Evolutionary conservation across 2,329 filamentous ascomycete species (phyloP).

Genomic region (Verticillium nubilum): DNA sequence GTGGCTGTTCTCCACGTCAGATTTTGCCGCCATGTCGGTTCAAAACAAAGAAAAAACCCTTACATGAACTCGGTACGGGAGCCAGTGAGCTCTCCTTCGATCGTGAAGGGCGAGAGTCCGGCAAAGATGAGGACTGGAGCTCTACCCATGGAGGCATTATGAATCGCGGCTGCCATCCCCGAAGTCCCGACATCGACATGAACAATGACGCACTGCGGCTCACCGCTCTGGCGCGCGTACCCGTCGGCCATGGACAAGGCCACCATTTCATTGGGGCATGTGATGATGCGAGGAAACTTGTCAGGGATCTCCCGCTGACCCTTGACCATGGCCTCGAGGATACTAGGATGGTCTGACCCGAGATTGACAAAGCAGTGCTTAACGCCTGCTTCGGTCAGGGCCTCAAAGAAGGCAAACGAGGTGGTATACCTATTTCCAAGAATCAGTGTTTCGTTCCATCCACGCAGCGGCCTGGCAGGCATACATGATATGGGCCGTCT

Average conservation of each 20-base stretch:
- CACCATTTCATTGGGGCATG: slow-evolving; percentile 82
- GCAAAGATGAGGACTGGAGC: slow-evolving; percentile 75
- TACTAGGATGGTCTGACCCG: slow-evolving; percentile 68
- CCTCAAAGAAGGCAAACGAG: slow-evolving; percentile 62
- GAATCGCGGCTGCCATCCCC: slow-evolving; percentile 69
- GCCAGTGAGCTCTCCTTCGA: slow-evolving; percentile 71
- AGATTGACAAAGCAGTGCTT: slow-evolving; percentile 53
- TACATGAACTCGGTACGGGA: slow-evolving; percentile 75
- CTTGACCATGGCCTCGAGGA: slow-evolving; percentile 76
- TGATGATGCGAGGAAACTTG: slow-evolving; percentile 68
- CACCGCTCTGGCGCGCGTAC: slow-evolving; percentile 65
- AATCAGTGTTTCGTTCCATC: no score
- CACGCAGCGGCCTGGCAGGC: no score
- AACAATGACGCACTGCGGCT: slow-evolving; percentile 72
- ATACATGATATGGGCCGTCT: no score
- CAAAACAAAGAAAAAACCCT: no score
- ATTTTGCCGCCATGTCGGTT: no score
- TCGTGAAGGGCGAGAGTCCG: slow-evolving; percentile 69
- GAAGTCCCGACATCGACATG: slow-evolving; percentile 82
- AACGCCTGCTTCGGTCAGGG: slow-evolving; percentile 28
- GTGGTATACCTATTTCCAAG: slow-evolving; percentile 58
- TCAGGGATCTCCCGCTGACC: slow-evolving; percentile 61
- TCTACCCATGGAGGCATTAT: slow-evolving; percentile 71
- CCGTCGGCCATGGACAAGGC: slow-evolving; percentile 81
- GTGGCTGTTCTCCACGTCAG: slow-evolving; percentile 36